Percentiles rank a stretch among this genome's conserved stretches.
Evolutionary conservation across 1,139 yeast species (phyloP).

Genomic region (Pneumocystis canis): DNA sequence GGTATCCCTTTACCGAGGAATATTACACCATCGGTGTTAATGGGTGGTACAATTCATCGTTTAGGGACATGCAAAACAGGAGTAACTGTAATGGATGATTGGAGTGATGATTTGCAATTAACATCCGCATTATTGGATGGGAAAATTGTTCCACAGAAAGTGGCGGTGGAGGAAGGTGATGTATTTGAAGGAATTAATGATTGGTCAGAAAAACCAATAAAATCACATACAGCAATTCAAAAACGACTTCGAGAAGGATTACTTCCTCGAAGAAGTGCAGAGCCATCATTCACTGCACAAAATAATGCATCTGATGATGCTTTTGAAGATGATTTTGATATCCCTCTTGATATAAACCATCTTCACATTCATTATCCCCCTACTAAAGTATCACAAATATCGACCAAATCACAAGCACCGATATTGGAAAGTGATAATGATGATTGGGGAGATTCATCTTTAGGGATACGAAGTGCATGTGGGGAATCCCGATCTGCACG

Average conservation of each 20-base stretch:
- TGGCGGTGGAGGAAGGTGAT: neutral
- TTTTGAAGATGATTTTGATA: neutral
- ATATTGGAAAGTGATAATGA: slow-evolving; percentile 8
- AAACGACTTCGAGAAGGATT: neutral
- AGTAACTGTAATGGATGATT: neutral
- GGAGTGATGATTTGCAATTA: neutral
- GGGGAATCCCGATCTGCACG: neutral
- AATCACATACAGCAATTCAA: neutral
- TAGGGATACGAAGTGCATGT: slow-evolving; percentile 3
- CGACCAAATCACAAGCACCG: neutral
- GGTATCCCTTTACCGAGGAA: neutral
- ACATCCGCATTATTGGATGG: neutral
- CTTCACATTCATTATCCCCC: neutral
- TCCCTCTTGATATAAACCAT: neutral
- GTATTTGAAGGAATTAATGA: neutral
- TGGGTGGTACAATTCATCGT: neutral
- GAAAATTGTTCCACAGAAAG: neutral
- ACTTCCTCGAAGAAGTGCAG: neutral
- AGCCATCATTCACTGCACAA: neutral
- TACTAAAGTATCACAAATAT: neutral
- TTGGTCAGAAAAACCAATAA: neutral
- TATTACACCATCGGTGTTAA: neutral
- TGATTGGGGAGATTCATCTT: slow-evolving; percentile 10
- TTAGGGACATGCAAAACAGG: neutral
- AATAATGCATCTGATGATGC: neutral